Base-by-base conservation (phyloP, 2,329 filamentous ascomycete species). In the Pseudocercospora fuligena region DNA sequence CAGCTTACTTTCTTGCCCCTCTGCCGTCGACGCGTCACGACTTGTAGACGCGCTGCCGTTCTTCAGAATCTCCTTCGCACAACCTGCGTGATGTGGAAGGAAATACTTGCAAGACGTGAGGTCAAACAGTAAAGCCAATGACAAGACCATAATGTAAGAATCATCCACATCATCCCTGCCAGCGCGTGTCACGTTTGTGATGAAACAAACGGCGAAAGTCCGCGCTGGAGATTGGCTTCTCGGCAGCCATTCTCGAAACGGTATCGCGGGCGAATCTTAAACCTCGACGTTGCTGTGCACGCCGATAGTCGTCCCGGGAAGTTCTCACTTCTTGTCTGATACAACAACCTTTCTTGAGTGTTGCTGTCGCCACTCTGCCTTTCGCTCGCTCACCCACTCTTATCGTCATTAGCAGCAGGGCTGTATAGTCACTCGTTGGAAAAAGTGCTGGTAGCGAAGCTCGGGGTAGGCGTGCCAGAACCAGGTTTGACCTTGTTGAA, bases 391-490 rank as follows among this genome's bases (percentile, higher is more conserved):
- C 40, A 19, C 16, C n/a, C 29, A 59, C 19, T 14, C n/a, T 23
- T 27, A 61, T 36, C 59, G n/a, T 40, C 49, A 49, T 19, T 29
- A 47, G 40, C 59, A 51, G 46, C 59, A 12, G 27, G 16, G 59
- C 59, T 51, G 59, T 40, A 31, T 14, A 21, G 59, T 49, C 59
- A 31, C 46, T 61, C 43, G 25, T 61, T 61, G n/a, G 25, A 53
- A 23, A 19, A 21, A 33, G 14, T 12, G 40, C 31, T 23, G 23
- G 40, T 14, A 51, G 25, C 59, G 23, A 40, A 49, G 16, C 23
- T 14, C 46, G 59, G 27, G 46, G 3, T 23, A 61, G 59, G 23
- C 59, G 57, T 60, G 29, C 21, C 21, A 46, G 57, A 60, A 16
- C 23, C 33, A 60, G 57, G 57, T 36, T 46, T 60, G 57, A 47